Base-by-base conservation (phyloP, 805 yeast species). In the Candida taoyuanica region DNA sequence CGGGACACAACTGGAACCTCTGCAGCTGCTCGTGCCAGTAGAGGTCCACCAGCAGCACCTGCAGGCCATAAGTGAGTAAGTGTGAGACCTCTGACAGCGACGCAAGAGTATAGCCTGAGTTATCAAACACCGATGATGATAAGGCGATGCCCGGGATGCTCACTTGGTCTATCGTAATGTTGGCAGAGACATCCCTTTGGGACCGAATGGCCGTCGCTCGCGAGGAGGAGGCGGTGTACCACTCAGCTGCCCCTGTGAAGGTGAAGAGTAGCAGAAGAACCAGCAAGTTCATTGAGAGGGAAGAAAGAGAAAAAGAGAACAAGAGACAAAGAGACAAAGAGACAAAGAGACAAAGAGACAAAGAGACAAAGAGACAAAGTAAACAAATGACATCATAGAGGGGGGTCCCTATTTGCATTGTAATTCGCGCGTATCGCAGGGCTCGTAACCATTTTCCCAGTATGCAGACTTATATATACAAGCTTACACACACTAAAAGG, bases 1-100 rank as follows among this genome's bases (percentile, higher is more conserved):
- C 67, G 0, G 84, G 81, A 47, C 85, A 78, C 3, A 78, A 54
- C 46, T 77, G 81, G 76, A 83, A 78, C 39, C 58, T 62, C 8
- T 42, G 35, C 3, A 66, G 58, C 29, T 59, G 48, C 34, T 71
- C 74, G 49, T 73, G 74, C 67, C 76, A 73, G 54, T 78, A 79
- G 19, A 80, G 38, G 50, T 82, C 85, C 4, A 79, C 36, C 37
- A 63, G 58, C n/a, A 77, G 53, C 0, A 67, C 56, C 36, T 68
- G 71, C 1, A 70, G 59, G 0, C 84, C 84, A 2, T 58, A 56
- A 26, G 55, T 48, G 30, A 81, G 46, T 15, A 76, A 33, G 0
- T 45, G 38, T 5, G 49, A 36, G 2, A 72, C 46, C 2, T 44
- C 40, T 1, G 33, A 19, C 9, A 72, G 34, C 0, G 72, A 48